phyloP scores from a whole-genome alignment of 257 asterid genomes.

The Solanum pinnatisectum region DNA sequence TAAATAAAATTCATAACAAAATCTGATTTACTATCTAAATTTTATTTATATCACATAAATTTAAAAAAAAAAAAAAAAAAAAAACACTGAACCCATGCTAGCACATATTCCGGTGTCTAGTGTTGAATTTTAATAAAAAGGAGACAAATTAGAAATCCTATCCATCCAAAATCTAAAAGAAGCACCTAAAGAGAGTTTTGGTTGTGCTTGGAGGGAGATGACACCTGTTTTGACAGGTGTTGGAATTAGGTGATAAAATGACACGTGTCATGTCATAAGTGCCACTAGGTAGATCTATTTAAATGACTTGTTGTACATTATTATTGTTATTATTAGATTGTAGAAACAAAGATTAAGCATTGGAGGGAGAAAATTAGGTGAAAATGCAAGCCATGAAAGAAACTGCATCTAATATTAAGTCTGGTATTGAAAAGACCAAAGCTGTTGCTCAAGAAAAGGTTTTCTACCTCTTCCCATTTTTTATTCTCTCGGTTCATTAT shows the following conservation, averaged over 20 bases:
- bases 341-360: too few relatives aligned
- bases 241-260: not conserved
- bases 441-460: too few relatives aligned
- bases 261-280: not conserved
- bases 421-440: too few relatives aligned
- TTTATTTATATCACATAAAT: too few relatives aligned
- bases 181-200: not conserved
- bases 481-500: too few relatives aligned
- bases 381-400: constrained; percentile 53
- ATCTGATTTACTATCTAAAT: too few relatives aligned
- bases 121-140: not conserved
- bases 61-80: too few relatives aligned
- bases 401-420: constrained; percentile 26
- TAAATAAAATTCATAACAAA: too few relatives aligned
- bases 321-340: too few relatives aligned
- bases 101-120: too few relatives aligned
- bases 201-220: not conserved
- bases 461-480: too few relatives aligned
- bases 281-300: not conserved
- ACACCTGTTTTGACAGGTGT: not conserved
- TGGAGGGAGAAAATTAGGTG: not conserved
- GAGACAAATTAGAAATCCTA: not conserved
- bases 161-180: not conserved
- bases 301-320: not conserved
- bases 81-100: too few relatives aligned